Percentiles rank a stretch among this genome's conserved stretches.
Evolutionary conservation across 192 early-diverging fungal species (phyloP).

Genomic region (Umbelopsis isabellina): DNA sequence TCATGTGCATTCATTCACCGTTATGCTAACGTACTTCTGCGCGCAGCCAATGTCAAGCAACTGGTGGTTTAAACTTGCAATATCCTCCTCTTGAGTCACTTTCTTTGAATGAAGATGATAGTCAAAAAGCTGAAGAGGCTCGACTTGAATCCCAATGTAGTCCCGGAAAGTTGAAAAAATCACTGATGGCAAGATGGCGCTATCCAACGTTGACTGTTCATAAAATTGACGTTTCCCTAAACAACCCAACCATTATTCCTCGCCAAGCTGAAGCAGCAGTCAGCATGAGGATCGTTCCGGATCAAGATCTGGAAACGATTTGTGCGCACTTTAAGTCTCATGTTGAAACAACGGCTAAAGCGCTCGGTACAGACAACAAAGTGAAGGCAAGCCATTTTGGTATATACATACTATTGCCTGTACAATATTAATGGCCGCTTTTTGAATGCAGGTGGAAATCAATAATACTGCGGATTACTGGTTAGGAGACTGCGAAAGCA

Average conservation of each 20-base stretch:
- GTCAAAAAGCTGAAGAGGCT: slow-evolving; percentile 20
- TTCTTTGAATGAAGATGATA: not conserved
- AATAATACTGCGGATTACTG: slow-evolving; percentile 73
- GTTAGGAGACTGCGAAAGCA: slow-evolving; percentile 68
- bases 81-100: slow-evolving; percentile 13
- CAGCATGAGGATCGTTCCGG: slow-evolving; percentile 78
- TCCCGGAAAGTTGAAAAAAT: slow-evolving; percentile 49
- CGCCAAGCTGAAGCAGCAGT: slow-evolving; percentile 66
- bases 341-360: slow-evolving; percentile 55
- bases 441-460: slow-evolving; percentile 58
- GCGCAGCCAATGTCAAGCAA: not conserved
- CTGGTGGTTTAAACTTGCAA: not conserved
- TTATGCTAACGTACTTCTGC: not conserved
- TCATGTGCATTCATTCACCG: not conserved
- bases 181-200: slow-evolving; percentile 76
- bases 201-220: slow-evolving; percentile 75
- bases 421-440: slow-evolving; percentile 20
- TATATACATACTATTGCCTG: not conserved
- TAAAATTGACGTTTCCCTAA: slow-evolving; percentile 74
- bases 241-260: slow-evolving; percentile 74
- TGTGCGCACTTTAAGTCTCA: slow-evolving; percentile 57
- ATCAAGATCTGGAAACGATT: slow-evolving; percentile 70
- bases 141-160: slow-evolving; percentile 34
- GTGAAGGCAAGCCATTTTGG: slow-evolving; percentile 40
- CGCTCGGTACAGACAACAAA: slow-evolving; percentile 49